Conservation (phyloP, 495 filamentous ascomycete species). For the Penicillium lagena region DNA sequence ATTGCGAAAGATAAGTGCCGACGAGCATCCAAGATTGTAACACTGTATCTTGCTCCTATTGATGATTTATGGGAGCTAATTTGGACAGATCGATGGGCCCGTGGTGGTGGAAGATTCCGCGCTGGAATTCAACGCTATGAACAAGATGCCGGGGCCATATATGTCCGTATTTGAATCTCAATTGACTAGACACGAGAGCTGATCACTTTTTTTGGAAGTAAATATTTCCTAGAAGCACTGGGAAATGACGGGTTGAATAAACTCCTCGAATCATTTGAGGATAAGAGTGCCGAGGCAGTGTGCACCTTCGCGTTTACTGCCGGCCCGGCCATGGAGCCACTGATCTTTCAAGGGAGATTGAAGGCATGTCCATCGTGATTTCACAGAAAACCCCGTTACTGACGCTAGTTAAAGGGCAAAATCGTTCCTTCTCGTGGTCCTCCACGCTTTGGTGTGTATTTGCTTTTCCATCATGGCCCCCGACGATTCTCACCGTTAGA, state of each 20-base stretch:
- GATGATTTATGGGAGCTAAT: no score
- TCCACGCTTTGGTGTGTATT: conserved; percentile 57
- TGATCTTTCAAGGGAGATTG: conserved; percentile 78
- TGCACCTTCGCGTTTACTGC: conserved; percentile 84
- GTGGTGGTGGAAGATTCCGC: conserved; percentile 94
- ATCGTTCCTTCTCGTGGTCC: conserved; percentile 41
- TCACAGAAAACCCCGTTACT: background rate
- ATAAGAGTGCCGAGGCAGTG: conserved; percentile 81
- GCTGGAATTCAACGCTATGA: conserved; percentile 76
- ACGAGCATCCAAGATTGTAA: conserved; percentile 60
- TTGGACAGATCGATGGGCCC: conserved; percentile 65
- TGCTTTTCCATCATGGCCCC: no score
- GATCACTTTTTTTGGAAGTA: conserved; percentile 39
- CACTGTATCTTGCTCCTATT: no score
- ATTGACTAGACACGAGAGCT: no score
- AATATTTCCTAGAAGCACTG: conserved; percentile 76
- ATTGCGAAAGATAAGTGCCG: conserved; percentile 71
- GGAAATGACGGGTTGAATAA: conserved; percentile 77
- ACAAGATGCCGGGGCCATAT: conserved; percentile 80
- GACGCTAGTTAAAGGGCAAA: conserved; percentile 43
- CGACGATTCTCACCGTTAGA: conserved; percentile 14
- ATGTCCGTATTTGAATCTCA: no score
- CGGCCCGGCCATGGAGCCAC: conserved; percentile 66
- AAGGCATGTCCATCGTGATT: conserved; percentile 19
- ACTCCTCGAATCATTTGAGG: conserved; percentile 69